Evolutionary conservation across 108 stramenopile species (phyloP).

Genomic region (Aureococcus anophagefferens): DNA sequence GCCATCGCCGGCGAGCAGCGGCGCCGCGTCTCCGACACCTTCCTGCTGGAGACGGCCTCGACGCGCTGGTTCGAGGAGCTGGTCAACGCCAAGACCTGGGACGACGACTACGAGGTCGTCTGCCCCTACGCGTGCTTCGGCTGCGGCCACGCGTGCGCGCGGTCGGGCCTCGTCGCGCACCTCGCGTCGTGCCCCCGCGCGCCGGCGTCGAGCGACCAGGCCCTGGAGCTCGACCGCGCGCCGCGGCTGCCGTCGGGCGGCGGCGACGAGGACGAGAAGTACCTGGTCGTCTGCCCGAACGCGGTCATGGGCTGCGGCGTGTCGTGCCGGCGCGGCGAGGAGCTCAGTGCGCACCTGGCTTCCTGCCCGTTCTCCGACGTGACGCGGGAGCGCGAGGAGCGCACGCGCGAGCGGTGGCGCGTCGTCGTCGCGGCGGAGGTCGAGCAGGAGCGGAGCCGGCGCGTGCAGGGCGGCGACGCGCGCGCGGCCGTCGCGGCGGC

Average conservation of each 20-base stretch:
- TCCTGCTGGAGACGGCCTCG: background rate
- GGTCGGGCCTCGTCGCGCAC: background rate
- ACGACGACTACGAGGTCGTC: background rate
- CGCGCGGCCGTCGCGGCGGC: background rate
- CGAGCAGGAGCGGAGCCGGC: background rate
- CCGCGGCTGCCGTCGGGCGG: no score
- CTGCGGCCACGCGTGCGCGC: background rate
- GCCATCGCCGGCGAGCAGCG: background rate
- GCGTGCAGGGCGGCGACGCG: background rate
- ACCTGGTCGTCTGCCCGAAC: background rate
- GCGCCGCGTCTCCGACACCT: background rate
- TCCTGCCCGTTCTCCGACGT: background rate
- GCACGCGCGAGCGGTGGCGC: background rate
- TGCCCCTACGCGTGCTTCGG: background rate
- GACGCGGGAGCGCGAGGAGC: background rate
- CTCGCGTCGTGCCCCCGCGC: background rate
- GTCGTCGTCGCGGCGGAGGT: background rate
- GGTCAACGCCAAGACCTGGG: background rate
- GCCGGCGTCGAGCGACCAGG: background rate
- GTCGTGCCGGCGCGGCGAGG: no score
- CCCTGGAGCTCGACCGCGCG: background rate
- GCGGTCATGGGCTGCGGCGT: background rate
- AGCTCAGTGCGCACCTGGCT: background rate
- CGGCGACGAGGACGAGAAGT: background rate
- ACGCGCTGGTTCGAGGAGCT: background rate